Conservation (phyloP, 352 stramenopile species). For the Globisporangium mamillatum region DNA sequence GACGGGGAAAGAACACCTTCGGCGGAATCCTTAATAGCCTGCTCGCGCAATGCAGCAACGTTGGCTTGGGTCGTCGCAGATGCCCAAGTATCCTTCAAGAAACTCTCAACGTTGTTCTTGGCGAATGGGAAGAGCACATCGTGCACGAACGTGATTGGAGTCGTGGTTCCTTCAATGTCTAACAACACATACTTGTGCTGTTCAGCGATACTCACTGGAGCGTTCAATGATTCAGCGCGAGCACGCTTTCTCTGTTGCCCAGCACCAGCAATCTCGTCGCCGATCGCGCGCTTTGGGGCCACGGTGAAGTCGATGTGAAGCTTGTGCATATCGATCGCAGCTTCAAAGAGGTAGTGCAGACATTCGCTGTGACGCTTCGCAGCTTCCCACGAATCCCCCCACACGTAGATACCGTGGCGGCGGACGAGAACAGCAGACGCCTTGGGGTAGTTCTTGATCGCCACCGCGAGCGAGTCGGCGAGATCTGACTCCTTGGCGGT, state of each 20-base stretch:
- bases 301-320: constrained; percentile 75
- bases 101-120: constrained; percentile 53
- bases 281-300: constrained; percentile 22
- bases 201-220: constrained; percentile 43
- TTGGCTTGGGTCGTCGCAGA: constrained; percentile 45
- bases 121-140: constrained; percentile 94
- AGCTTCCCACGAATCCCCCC: constrained; percentile 94
- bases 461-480: constrained; percentile 82
- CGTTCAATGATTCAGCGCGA: constrained; percentile 22
- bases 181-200: constrained; percentile 92
- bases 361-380: constrained; percentile 96
- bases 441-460: constrained; percentile 86
- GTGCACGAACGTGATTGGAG: constrained; percentile 95
- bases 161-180: constrained; percentile 96
- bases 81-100: constrained; percentile 54
- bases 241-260: constrained; percentile 40
- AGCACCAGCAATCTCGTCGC: constrained; percentile 45
- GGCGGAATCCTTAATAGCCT: constrained; percentile 38
- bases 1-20: constrained; percentile 29
- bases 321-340: constrained; percentile 87
- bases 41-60: constrained; percentile 41
- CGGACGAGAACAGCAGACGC: constrained; percentile 93
- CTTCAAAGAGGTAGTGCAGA: constrained; percentile 96
- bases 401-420: constrained; percentile 95
- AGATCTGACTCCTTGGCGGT: constrained; percentile 91